Conservation (phyloP, 2,329 filamentous ascomycete species). For the Aspergillus brasiliensis region DNA sequence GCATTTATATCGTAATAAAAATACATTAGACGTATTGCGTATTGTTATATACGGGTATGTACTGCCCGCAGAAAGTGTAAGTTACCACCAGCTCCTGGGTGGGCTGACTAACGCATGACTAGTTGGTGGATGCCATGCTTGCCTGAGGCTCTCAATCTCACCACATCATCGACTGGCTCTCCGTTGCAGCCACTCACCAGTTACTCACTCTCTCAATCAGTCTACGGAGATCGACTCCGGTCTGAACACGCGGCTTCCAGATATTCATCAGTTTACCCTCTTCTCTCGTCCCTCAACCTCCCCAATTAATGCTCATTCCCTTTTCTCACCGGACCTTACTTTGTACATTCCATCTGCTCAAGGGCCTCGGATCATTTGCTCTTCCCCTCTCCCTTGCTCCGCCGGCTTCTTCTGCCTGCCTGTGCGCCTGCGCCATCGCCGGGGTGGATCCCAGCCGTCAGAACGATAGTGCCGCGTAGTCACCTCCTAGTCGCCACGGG, state of each 20-base stretch:
- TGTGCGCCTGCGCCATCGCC: slow-evolving; percentile 8
- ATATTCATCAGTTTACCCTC: not conserved
- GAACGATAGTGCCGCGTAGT: slow-evolving; percentile 9
- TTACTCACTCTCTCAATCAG: not conserved
- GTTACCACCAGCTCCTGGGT: too few relatives aligned
- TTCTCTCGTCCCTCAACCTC: not conserved
- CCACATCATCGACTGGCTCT: not conserved
- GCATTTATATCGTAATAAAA: too few relatives aligned
- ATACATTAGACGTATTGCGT: too few relatives aligned
- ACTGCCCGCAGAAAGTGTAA: too few relatives aligned
- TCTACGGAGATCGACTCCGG: slow-evolving; percentile 1
- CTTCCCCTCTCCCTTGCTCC: slow-evolving; percentile 5
- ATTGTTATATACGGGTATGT: too few relatives aligned
- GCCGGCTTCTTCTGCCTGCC: slow-evolving; percentile 10
- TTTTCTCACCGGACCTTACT: not conserved
- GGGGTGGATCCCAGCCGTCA: slow-evolving; percentile 6
- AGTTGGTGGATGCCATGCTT: not conserved
- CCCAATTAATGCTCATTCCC: not conserved
- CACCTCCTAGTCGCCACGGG: slow-evolving; percentile 7
- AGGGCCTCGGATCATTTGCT: not conserved
- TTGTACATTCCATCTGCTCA: not conserved
- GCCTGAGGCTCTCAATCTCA: not conserved
- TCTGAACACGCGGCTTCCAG: not conserved
- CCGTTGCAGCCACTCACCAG: not conserved
- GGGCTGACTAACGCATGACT: not conserved